Evolutionary conservation across 768 basidiomycete genomes (phyloP), one percentile per base, ranked within the genome.

Genomic region (Lyophyllum shimeji): DNA sequence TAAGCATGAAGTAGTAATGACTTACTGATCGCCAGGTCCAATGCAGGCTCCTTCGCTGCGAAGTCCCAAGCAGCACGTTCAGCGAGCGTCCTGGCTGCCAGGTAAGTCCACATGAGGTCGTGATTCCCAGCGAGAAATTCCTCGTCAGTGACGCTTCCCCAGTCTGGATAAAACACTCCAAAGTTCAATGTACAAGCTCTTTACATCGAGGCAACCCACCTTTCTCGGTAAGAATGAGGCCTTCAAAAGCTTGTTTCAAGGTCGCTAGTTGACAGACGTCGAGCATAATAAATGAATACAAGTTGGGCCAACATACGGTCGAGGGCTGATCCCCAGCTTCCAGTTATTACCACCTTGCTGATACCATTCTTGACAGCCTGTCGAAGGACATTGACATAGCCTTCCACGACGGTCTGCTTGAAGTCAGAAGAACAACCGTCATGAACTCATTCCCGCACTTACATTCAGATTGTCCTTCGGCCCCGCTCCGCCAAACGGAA

Each of bases 41-140:
- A 58, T 40, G 69, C 61, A n/a, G 73, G 70, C 48, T 76, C 70
- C 40, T 64, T 49, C 21, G 69, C 70, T 1, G 69, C 75, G 56
- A 69, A 76, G 18, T 70, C 63, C 75, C 76, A 76, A 1, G 71
- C 68, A 2, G 69, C 72, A 17, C 63, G 62, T 61, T 79, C 77
- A 0, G 74, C 71, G 3, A 72, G 58, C 0, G 63, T 69, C 59
- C 78, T 79, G 17, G 74, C 63, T 2, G 67, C 69, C 6, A 55
- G 34, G 57, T 79, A 80, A 15, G 63, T 65, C 29, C 57, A 48
- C 34, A 69, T 46, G 3, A 60, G 62, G 9, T 61, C 55, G 17
- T 58, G 23, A 25, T 53, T 52, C 37, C 57, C 57, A 2, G 44
- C 49, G 7, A 75, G 47, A 7, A 70, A 69, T 21, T 70, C 62